Evolutionary conservation across 768 basidiomycete species (phyloP).

Genomic region (Suillus brevipes): DNA sequence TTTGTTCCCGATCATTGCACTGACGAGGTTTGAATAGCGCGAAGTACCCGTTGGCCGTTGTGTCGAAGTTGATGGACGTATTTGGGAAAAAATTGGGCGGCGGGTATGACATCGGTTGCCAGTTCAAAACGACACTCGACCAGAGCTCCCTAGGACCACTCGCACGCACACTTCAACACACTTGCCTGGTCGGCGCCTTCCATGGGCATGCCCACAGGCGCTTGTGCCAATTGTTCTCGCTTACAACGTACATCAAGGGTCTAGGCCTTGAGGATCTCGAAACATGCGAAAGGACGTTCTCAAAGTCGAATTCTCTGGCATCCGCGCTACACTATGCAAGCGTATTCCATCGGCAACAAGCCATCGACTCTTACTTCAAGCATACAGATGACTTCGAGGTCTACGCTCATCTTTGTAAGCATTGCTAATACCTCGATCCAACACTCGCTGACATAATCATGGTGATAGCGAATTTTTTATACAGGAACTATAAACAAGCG

Average conservation of each 20-base stretch:
- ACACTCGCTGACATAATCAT: not conserved
- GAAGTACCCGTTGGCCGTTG: not conserved
- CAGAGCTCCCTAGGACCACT: not conserved
- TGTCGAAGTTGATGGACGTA: not conserved
- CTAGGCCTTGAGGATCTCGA: not conserved
- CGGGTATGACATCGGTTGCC: not conserved
- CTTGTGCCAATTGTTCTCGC: not conserved
- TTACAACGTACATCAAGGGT: not conserved
- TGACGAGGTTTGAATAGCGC: not conserved
- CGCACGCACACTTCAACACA: not conserved
- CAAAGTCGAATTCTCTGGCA: not conserved
- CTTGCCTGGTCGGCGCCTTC: not conserved
- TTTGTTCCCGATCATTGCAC: not conserved
- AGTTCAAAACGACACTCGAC: not conserved
- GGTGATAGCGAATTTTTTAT: not conserved
- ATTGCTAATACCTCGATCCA: too few relatives aligned
- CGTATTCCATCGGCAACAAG: not conserved
- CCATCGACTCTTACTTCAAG: not conserved
- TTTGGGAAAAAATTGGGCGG: not conserved
- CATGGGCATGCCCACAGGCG: not conserved
- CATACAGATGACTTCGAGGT: not conserved
- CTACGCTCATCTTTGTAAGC: not conserved
- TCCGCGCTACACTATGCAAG: not conserved
- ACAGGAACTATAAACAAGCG: not conserved
- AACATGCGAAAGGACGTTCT: not conserved